These are phyloP conservation scores for Penicillium sp. DNA, from an alignment of 2,329 filamentous ascomycete species.

Conservation along the genomic window DNA sequence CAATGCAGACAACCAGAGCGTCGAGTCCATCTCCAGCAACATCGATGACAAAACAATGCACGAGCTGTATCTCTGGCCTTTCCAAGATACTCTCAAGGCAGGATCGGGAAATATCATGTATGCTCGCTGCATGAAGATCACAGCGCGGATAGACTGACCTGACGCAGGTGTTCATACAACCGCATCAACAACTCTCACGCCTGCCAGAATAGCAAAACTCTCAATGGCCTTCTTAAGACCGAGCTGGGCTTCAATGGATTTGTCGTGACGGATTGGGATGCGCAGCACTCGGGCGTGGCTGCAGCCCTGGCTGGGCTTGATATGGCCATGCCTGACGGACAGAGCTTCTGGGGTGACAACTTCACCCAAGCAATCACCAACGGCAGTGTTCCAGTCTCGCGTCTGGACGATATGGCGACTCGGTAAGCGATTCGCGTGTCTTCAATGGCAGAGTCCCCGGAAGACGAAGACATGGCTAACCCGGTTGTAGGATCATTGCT, in stretches of 20 bases:
- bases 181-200: conserved; percentile 71
- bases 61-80: conserved; percentile 65
- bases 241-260: conserved; percentile 81
- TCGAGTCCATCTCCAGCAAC: conserved; percentile 56
- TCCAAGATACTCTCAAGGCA: conserved; percentile 59
- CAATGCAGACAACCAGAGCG: conserved; percentile 37
- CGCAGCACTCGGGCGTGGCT: conserved; percentile 67
- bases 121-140: conserved; percentile 4
- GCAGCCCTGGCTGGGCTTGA: conserved; percentile 71
- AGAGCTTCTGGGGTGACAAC: conserved; percentile 23
- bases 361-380: conserved; percentile 59
- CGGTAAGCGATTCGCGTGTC: conserved; percentile 14
- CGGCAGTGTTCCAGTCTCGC: conserved; percentile 54
- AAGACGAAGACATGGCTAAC: conserved; percentile 4
- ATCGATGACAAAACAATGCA: conserved; percentile 64
- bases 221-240: conserved; percentile 73
- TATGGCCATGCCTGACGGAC: conserved; percentile 71
- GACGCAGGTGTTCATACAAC: conserved; percentile 20
- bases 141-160: background rate
- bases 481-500: conserved; percentile 38
- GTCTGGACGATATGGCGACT: conserved; percentile 61
- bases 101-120: conserved; percentile 61
- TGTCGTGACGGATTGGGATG: conserved; percentile 74
- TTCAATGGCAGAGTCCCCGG: background rate
- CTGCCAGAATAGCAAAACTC: conserved; percentile 73